Conservation (phyloP, 2,329 filamentous ascomycete species). For the Bipolaris sorokiniana region DNA sequence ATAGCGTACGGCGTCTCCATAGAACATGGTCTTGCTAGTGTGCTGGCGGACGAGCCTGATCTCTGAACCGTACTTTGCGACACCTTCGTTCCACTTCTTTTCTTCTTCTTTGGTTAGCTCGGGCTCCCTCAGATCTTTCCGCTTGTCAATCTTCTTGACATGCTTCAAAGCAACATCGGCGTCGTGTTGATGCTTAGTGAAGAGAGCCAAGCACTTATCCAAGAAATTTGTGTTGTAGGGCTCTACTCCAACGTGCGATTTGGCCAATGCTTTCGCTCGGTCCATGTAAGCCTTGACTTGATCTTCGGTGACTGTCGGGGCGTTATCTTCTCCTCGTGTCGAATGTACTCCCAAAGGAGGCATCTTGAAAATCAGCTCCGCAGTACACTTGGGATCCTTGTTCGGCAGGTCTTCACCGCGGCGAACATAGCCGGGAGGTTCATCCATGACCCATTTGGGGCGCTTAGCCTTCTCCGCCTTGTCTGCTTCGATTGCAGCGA, state of each 20-base stretch:
- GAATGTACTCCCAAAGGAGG: conserved; percentile 60
- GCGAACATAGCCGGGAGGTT: conserved; percentile 81
- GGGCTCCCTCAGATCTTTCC: conserved; percentile 81
- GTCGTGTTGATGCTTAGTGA: conserved; percentile 76
- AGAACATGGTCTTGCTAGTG: conserved; percentile 76
- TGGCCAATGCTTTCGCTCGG: conserved; percentile 68
- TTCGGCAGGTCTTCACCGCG: conserved; percentile 80
- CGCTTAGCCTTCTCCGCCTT: conserved; percentile 78
- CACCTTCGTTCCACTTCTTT: conserved; percentile 90
- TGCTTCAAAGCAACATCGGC: conserved; percentile 71
- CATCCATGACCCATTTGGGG: conserved; percentile 92
- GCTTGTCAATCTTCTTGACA: conserved; percentile 70
- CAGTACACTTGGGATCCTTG: conserved; percentile 75
- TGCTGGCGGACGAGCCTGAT: conserved; percentile 81
- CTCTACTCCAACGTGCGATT: conserved; percentile 69
- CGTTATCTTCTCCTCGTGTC: conserved; percentile 54
- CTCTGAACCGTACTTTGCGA: conserved; percentile 89
- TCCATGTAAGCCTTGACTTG: conserved; percentile 79
- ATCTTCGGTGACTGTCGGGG: conserved; percentile 56
- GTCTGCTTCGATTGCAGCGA: conserved; percentile 81
- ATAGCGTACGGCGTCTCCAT: conserved; percentile 83
- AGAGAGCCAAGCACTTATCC: conserved; percentile 77
- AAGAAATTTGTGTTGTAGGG: conserved; percentile 83
- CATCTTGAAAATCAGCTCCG: conserved; percentile 79
- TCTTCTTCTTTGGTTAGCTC: conserved; percentile 77